Percentiles rank a stretch among this genome's conserved stretches.
phyloP scores from a whole-genome alignment of 441 rosid species.

The Daphne laureola region DNA sequence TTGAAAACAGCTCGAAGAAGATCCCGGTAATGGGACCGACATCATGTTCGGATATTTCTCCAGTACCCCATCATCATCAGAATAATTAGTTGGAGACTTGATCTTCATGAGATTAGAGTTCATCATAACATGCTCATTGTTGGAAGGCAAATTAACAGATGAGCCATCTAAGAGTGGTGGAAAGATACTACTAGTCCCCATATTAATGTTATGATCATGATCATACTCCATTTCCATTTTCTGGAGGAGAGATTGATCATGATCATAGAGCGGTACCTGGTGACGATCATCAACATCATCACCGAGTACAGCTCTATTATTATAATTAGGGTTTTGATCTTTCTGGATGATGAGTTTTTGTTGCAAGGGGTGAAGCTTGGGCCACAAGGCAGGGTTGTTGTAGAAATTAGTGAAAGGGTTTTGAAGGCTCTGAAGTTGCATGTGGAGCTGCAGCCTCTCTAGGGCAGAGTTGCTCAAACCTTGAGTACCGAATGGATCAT shows the following conservation, averaged over 20 bases:
- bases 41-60: conserved; percentile 5
- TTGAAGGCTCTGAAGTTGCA: conserved; percentile 76
- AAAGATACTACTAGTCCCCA: too few species aligned
- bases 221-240: too few species aligned
- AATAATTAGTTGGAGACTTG: too few species aligned
- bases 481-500: conserved; percentile 29
- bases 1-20: conserved; percentile 19
- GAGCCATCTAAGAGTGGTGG: too few species aligned
- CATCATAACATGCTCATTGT: too few species aligned
- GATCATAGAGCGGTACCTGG: conserved; percentile 6
- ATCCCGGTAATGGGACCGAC: conserved; percentile 3
- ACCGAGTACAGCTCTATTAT: too few species aligned
- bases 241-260: too few species aligned
- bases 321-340: conserved; percentile 15
- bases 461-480: conserved; percentile 69
- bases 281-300: conserved; percentile 12
- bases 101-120: too few species aligned
- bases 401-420: conserved; percentile 50
- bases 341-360: conserved; percentile 27
- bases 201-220: too few species aligned
- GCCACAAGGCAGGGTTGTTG: conserved; percentile 72
- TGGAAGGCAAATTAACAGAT: too few species aligned
- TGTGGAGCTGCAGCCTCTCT: conserved; percentile 89
- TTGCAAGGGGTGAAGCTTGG: conserved; percentile 61
- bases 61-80: too few species aligned